phyloP scores from a whole-genome alignment of 108 stramenopile species.

The Pseudonitzschia multiseries region DNA sequence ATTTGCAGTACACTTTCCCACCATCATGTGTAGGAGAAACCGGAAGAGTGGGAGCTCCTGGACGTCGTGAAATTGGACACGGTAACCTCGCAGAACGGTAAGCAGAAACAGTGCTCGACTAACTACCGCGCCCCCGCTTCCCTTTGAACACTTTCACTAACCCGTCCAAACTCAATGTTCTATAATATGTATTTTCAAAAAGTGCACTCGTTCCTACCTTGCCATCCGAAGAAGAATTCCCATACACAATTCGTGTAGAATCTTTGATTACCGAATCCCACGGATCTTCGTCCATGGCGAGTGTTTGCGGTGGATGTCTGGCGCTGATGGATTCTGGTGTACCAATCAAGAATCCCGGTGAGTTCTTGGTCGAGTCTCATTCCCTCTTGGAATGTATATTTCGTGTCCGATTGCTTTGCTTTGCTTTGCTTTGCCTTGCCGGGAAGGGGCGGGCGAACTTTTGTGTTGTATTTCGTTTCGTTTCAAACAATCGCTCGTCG shows the following conservation, averaged over 20 bases:
- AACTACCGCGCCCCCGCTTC: not conserved
- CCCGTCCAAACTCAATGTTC: not conserved
- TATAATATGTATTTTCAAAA: not conserved
- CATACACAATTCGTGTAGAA: slow-evolving; percentile 82
- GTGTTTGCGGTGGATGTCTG: slow-evolving; percentile 90
- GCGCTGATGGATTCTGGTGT: slow-evolving; percentile 96
- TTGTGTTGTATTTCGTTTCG: not conserved
- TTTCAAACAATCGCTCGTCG: not conserved
- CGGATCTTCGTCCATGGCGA: slow-evolving; percentile 86
- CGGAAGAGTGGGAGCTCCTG: slow-evolving; percentile 84
- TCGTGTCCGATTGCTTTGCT: not conserved
- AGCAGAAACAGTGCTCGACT: slow-evolving; percentile 2
- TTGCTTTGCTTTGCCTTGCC: too few species aligned
- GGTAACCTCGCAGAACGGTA: slow-evolving; percentile 84
- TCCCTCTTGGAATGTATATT: too few species aligned
- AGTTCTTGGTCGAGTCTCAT: not conserved
- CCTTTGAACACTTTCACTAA: not conserved
- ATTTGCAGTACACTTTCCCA: slow-evolving; percentile 94
- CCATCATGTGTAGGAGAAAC: slow-evolving; percentile 95
- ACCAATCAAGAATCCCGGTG: slow-evolving; percentile 59
- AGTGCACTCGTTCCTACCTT: slow-evolving; percentile 69
- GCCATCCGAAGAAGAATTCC: slow-evolving; percentile 71
- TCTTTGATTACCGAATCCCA: slow-evolving; percentile 85
- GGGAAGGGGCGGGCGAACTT: not conserved
- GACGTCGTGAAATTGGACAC: slow-evolving; percentile 88